Evolutionary conservation across 2,329 filamentous ascomycete species (phyloP).

Genomic region (Trematosphaeria pertusa): DNA sequence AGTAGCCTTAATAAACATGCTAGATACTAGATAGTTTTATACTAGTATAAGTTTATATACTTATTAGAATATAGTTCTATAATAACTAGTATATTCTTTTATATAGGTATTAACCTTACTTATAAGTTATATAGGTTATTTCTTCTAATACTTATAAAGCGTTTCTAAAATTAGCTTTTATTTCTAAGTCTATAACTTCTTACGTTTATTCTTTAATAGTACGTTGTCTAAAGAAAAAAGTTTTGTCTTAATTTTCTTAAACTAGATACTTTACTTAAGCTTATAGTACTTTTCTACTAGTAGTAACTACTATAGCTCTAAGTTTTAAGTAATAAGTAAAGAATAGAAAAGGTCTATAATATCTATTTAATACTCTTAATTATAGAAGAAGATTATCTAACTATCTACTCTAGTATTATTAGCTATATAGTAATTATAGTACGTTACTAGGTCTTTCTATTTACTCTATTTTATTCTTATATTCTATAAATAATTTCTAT

Average conservation of each 20-base stretch:
- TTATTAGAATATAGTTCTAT: conserved; percentile 15
- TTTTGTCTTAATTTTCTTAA: conserved; percentile 17
- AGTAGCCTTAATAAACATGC: conserved; percentile 13
- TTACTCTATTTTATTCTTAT: conserved; percentile 14
- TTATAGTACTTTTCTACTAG: conserved; percentile 17
- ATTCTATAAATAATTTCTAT: conserved; percentile 17
- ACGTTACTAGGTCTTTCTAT: conserved; percentile 11
- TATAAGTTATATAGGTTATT: conserved; percentile 8
- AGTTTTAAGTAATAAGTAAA: conserved; percentile 16
- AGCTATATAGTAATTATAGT: conserved; percentile 13
- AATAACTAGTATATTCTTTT: conserved; percentile 6
- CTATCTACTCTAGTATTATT: conserved; percentile 13
- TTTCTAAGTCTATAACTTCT: conserved; percentile 18
- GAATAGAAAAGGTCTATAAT: conserved; percentile 19
- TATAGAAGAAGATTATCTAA: conserved; percentile 16
- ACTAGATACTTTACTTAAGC: conserved; percentile 18
- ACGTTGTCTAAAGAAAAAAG: conserved; percentile 17
- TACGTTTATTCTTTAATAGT: conserved; percentile 21
- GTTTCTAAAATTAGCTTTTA: conserved; percentile 19
- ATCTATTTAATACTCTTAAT: conserved; percentile 16
- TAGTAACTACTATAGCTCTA: conserved; percentile 15
- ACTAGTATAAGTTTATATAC: conserved; percentile 11
- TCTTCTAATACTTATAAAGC: conserved; percentile 11
- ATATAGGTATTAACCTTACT: conserved; percentile 13
- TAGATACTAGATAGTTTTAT: conserved; percentile 5